These are phyloP conservation scores for Areca catechu DNA, from an alignment of 176 grass and related monocot species.

Conservation along the genomic window DNA sequence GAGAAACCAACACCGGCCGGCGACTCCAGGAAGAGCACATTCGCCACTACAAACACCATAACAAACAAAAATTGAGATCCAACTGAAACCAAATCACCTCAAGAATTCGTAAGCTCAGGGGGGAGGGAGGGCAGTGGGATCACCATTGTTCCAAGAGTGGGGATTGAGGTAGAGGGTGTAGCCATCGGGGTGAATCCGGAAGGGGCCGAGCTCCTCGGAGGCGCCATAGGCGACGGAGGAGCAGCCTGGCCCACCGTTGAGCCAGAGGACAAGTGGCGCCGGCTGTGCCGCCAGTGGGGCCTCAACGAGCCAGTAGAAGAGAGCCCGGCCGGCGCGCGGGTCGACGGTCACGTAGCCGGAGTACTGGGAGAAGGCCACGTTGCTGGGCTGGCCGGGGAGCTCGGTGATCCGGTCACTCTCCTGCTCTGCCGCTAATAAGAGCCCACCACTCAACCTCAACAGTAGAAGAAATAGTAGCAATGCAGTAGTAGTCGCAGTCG, in stretches of 20 bases:
- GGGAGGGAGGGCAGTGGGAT: background rate
- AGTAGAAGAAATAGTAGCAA: too few species aligned
- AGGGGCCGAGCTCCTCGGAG: conserved; percentile 96
- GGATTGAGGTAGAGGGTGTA: conserved; percentile 58
- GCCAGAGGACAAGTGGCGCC: conserved; percentile 82
- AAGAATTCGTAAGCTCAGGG: background rate
- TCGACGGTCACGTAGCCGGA: conserved; percentile 81
- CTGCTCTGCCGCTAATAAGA: too few species aligned
- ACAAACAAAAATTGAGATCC: background rate
- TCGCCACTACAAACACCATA: conserved; percentile 47
- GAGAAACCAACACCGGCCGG: conserved; percentile 95
- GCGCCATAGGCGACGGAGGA: conserved; percentile 85
- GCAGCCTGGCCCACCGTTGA: conserved; percentile 90
- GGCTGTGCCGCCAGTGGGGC: conserved; percentile 44
- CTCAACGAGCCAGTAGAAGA: conserved; percentile 99
- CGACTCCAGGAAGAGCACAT: conserved; percentile 93
- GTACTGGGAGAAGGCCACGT: conserved; percentile 59
- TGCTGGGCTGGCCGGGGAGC: too few species aligned
- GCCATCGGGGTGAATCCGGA: conserved; percentile 72
- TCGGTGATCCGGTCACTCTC: too few species aligned
- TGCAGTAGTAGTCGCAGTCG: too few species aligned
- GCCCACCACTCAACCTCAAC: too few species aligned
- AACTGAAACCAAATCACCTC: conserved; percentile 2
- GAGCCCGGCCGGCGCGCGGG: conserved; percentile 52
- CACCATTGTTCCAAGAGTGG: conserved; percentile 94